Conservation (phyloP, 75 land plant species). For the Pinus albicaulis region DNA sequence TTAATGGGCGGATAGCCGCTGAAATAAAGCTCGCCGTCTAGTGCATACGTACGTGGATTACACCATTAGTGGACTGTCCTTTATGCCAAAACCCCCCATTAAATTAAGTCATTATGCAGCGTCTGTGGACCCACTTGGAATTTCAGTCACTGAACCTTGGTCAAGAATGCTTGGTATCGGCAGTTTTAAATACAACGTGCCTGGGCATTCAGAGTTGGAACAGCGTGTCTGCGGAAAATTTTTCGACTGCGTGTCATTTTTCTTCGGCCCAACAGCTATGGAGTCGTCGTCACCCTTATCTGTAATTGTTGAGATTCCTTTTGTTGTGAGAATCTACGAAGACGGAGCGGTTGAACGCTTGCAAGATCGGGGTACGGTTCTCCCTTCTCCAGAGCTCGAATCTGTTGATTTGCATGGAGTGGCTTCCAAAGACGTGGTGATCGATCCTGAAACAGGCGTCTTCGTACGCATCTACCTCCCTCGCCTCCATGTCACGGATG, state of each 20-base stretch:
- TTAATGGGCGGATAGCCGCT: no score
- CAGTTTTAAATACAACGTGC: no score
- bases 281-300: neutral
- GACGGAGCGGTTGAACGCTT: constrained; percentile 30
- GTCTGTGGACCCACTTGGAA: no score
- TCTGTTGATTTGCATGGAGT: constrained; percentile 7
- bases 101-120: no score
- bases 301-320: constrained; percentile 18
- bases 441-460: constrained; percentile 18
- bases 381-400: constrained; percentile 11
- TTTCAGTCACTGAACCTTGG: no score
- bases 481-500: constrained; percentile 2
- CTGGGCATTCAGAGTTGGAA: no score
- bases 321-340: constrained; percentile 23
- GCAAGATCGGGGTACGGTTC: constrained; percentile 1
- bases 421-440: constrained; percentile 29
- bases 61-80: accelerated
- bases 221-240: no score
- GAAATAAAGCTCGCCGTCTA: no score
- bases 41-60: no score
- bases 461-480: constrained; percentile 38
- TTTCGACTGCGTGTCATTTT: no score
- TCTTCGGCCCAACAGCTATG: neutral
- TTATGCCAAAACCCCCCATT: accelerated
- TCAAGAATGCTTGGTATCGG: no score